Evolutionary conservation across 2,329 filamentous ascomycete species (phyloP).

Genomic region (Botrytis deweyae): DNA sequence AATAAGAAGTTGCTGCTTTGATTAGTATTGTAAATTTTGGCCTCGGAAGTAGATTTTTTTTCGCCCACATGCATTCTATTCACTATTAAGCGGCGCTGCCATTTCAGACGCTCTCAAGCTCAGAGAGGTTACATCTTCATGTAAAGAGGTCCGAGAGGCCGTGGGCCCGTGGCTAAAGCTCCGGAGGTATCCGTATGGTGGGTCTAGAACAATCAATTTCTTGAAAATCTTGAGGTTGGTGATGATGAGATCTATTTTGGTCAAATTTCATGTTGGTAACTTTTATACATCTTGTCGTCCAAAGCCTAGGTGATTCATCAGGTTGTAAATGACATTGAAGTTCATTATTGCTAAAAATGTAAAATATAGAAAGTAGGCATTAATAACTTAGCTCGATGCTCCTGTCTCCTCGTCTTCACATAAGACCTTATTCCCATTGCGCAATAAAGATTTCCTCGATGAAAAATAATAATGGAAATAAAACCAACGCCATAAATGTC

Average conservation of each 20-base stretch:
- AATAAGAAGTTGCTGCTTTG: neutral
- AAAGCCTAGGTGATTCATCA: neutral
- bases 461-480: neutral
- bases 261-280: neutral
- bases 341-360: neutral
- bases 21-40: neutral
- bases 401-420: neutral
- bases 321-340: neutral
- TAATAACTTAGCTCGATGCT: neutral
- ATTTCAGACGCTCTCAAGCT: neutral
- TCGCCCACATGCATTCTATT: neutral
- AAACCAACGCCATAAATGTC: neutral
- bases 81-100: neutral
- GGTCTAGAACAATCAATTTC: neutral
- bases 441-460: neutral
- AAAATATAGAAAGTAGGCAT: neutral
- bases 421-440: neutral
- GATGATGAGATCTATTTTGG: neutral
- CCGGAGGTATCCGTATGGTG: neutral
- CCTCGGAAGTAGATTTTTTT: neutral
- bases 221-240: neutral
- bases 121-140: neutral
- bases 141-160: neutral
- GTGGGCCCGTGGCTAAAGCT: neutral
- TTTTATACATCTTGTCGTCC: neutral